Evolutionary conservation across 768 basidiomycete genomes (phyloP), one percentile per base, ranked within the genome.

Genomic region (Leccinum incarnatum): DNA sequence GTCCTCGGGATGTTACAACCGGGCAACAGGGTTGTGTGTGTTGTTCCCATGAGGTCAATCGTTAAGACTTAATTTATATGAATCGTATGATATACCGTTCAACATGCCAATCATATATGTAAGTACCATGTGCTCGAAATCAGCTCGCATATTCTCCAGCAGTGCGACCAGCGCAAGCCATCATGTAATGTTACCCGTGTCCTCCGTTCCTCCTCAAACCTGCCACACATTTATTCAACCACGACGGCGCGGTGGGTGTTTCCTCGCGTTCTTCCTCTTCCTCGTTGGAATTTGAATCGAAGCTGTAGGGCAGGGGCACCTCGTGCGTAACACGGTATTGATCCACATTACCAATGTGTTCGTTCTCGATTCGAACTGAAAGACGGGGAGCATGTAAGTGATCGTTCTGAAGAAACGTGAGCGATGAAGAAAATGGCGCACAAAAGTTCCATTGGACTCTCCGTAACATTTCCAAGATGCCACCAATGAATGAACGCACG

Each of bases 381-480:
- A 34, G n/a, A 34, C 19, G 19, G 21, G 21, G 4, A 7, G 15
- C 15, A 17, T 5, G 10, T 50, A 23, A 58, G 23, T 42, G 5
- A 14, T 2, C 6, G 8, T 51, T 27, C 25, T 2, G 23, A 45
- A 27, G 32, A 47, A 40, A n/a, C 30, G 29, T 29, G 25, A 49
- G 9, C 10, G 21, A 11, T 12, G 74, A 17, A 25, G 23, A 4
- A 19, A 1, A 3, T 17, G 17, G 14, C 89, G 68, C 57, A 93
- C 91, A 88, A 66, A 95, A 90, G 70, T 96, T 96, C 95, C 95
- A 98, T 63, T 91, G 90, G 75, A 85, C 84, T 47, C 95, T 79
- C 27, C 95, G 76, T 5, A 92, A 63, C 70, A 93, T 83, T 68
- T 98, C 95, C 42, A 92, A 67, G 52, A 87, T 62, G 5, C 79